Evolutionary conservation across 257 asterid species (phyloP), one percentile per base, ranked within the genome.

Genomic region (Penstemon davidsonii): DNA sequence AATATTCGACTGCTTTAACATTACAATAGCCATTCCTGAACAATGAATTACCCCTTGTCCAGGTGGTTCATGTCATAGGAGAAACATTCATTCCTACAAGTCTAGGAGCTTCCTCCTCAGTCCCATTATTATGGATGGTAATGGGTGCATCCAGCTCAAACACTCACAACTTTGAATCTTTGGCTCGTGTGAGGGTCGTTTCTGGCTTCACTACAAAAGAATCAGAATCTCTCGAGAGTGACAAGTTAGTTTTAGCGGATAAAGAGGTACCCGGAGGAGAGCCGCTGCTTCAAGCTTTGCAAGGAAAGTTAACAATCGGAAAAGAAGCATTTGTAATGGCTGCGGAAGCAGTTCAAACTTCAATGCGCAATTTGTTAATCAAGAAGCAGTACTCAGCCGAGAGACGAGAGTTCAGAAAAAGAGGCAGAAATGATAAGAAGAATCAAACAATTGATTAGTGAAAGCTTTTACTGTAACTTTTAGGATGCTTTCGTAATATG

Each of bases 341-440:
- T 37, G 91, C 96, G 5, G 93, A 83, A 68, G 93, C 97, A 4
- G 92, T 94, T 41, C 87, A 88, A 82, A 79, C 81, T 0, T 82
- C 97, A 6, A 85, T 91, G 92, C 82, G 88, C 58, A 94, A 87
- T 83, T 83, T 88, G 60, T 79, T 94, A 55, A 87, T 88, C 79
- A 94, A 94, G 89, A 91, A 94, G 80, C 91, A 87, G 55, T 90
- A 86, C 81, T 79, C 97, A 42, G 64, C 69, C 0, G 97, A 90
- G 59, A 82, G 86, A 59, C 82, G 96, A 5, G 97, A 92, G 71
- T 25, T 79, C 41, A 85, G 92, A 74, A 92, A 92, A 70, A 68
- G 80, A 64, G 96, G 96, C 37, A 73, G 96, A 68, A 90, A 92
- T 37, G 96, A 86, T 73, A 84, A 79, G 81, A 92, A 86, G 76